Percentiles rank a stretch among this genome's conserved stretches.
phyloP scores from a whole-genome alignment of 352 stramenopile species.

The Phytophthora sojae region DNA sequence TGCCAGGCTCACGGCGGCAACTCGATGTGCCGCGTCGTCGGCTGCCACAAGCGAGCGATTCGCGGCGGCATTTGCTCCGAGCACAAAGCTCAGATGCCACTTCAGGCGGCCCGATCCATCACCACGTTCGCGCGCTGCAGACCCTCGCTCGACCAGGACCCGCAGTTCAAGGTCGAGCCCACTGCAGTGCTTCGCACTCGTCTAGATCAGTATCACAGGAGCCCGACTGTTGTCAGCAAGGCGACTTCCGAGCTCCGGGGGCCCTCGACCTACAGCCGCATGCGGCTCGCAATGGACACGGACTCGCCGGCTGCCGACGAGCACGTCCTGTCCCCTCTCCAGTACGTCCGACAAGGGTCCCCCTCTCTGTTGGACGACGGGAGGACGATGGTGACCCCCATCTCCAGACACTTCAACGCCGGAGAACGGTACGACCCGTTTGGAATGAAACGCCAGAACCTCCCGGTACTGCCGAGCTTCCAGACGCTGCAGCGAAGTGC shows the following conservation, averaged over 20 bases:
- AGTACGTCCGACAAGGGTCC: conserved; percentile 25
- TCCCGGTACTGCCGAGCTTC: conserved; percentile 40
- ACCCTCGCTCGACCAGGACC: conserved; percentile 24
- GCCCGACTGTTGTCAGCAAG: conserved; percentile 1
- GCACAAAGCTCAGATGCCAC: conserved; percentile 32
- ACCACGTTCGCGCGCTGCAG: conserved; percentile 8
- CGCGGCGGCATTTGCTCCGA: conserved; percentile 46
- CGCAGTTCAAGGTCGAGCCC: conserved; percentile 27
- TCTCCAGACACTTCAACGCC: conserved; percentile 31
- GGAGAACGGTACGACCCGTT: conserved; percentile 5
- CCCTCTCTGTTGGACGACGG: conserved; percentile 3
- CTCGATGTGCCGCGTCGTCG: conserved; percentile 35
- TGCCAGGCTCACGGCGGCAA: conserved; percentile 58
- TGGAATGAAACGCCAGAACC: not conserved
- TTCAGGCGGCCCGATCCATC: not conserved
- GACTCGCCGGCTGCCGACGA: not conserved
- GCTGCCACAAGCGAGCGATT: conserved; percentile 50
- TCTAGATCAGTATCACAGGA: not conserved
- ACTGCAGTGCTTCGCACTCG: conserved; percentile 3
- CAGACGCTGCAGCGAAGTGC: conserved; percentile 23
- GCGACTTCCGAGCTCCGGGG: conserved; percentile 8
- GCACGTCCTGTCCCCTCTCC: conserved; percentile 11
- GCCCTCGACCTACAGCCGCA: not conserved
- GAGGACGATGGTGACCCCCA: conserved; percentile 30
- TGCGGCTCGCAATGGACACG: conserved; percentile 2